Evolutionary conservation across 345 rosid species (phyloP), one percentile per base, ranked within the genome.

Genomic region (Angophora floribunda): DNA sequence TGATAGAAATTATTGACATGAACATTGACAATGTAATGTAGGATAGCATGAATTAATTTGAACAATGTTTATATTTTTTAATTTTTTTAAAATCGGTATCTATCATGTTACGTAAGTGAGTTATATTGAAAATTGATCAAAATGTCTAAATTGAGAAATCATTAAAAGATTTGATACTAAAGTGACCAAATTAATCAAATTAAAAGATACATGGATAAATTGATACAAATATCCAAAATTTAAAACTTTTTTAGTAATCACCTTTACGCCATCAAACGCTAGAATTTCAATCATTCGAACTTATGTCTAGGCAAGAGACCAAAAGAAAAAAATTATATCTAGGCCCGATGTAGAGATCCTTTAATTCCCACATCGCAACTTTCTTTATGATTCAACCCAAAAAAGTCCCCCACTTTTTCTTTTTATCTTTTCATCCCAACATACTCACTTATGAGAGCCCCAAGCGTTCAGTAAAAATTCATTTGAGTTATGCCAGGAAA

Each of bases 1-100:
- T 0, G 0, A 0, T 5, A 1, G 28, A 1, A 55, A 55, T 55
- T 12, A 1, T 8, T 22, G 2, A 22, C 0, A 5, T 4, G 0
- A 9, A 22, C 5, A 22, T 55, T 36, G 41, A 36, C 41, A 36
- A 36, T 36, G 4, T 36, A 2, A 36, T 36, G 41, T 36, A 36
- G 13, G 1, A 17, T 1, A 0, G 6, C 0, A 6, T 2, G 13
- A 0, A 6, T 51, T 51, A 17, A 13, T 15, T 1, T 55, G 28
- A 21, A 21, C 9, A 8, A 3, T 55, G 21, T 55, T 55, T 7
- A 15, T 52, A 16, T 15, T 19, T 21, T 55, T 55, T 55, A 55
- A 21, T 55, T 1, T 55, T 55, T 55, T 21, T 24, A n/a, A n/a
- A n/a, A n/a, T 22, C 22, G 7, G 0, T 2, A 4, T 8, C 0